Base-by-base conservation (phyloP, 2,329 filamentous ascomycete genomes). In the Microcyclospora pomicola region DNA sequence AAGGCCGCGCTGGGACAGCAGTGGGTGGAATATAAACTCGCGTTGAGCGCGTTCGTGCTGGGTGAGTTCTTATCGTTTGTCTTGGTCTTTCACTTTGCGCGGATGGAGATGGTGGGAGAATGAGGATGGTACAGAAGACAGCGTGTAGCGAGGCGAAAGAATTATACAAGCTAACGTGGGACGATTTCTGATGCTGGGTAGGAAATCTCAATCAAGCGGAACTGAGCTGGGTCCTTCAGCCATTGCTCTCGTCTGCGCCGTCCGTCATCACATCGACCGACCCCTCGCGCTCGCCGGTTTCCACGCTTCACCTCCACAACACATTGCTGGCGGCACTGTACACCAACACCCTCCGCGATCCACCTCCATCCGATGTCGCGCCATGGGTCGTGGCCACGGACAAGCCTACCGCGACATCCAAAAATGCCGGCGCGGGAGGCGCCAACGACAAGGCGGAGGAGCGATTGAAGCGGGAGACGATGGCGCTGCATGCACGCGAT, bases 371-470 rank as follows among this genome's bases (percentile, higher is more conserved):
- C 27, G 73, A 73, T 32, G 71, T 77, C 41, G 75, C 75, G 43
- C 69, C 66, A 49, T 80, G 73, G 72, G 75, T 80, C 34, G 71
- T 71, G 30, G 73, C 73, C 27, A 75, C 73, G 44, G 88, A 91
- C 44, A 94, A 88, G 13, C 77, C 75, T 35, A 77, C 63, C 31
- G 70, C 75, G 36, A 86, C 82, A 12, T 80, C 83, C 4, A 75
- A 80, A 49, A 49, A 43, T 36, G 49, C 50, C 12, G 49, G 49
- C n/a, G 67, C 68, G 11, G 62, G 65, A 27, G 54, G 55, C 27
- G 67, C 68, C 14, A 72, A 72, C 34, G 74, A 79, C 61, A 71
- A 71, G 38, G 68, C 69, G 31, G 75, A 79, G 53, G 74, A 77
- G 55, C 59, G 75, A 45, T 57, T 78, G 35, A 79, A 77, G 59